Base-by-base conservation (phyloP, 2,329 filamentous ascomycete genomes). In the Emmonsiellopsis sp. region DNA sequence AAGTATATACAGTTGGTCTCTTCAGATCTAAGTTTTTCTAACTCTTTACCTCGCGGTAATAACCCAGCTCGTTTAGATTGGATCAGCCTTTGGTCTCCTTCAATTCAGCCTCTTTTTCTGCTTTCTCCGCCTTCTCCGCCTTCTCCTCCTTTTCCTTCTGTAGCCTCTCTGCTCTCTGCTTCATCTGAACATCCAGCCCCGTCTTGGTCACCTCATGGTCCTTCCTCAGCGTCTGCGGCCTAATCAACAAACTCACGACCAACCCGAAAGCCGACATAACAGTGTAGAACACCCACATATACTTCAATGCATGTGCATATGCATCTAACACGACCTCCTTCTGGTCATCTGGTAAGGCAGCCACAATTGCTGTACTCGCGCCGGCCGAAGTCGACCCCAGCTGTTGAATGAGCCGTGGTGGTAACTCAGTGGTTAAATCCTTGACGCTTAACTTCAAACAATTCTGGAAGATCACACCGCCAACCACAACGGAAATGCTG, bases 401-500 rank as follows among this genome's bases (percentile, higher is more conserved):
- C 63, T 60, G 8, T 58, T 56, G 6, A 58, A 50, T 5, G 73
- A 63, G 11, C 56, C 52, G 5, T 55, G 55, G 32, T 65, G 67
- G 34, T 67, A 60, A 5, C 8, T 49, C 31, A 13, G 26, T 11
- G 8, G 34, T n/a, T 15, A 43, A 37, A 16, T 40, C 26, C n/a
- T 13, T 7, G 9, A 42, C 10, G 7, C 38, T 51, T n/a, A 34
- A 13, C 11, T 57, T 43, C 62, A 69, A 65, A 42, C 57, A 58
- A 50, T 71, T 70, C 50, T 70, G 67, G 51, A 72, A 71, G 50
- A 78, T 67, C 48, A 78, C 75, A 5, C 73, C 79, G 51, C 80
- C 80, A 37, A 83, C 65, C 16, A 83, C 81, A 52, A 83, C 74
- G 4, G 78, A 78, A 32, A 83, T 73, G 42, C 79, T 73, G 0